A percentile compares a stretch with the other conserved stretches of the same genome.
phyloP scores from a whole-genome alignment of 208 protist genomes.

The Crithidia acanthocephali region DNA sequence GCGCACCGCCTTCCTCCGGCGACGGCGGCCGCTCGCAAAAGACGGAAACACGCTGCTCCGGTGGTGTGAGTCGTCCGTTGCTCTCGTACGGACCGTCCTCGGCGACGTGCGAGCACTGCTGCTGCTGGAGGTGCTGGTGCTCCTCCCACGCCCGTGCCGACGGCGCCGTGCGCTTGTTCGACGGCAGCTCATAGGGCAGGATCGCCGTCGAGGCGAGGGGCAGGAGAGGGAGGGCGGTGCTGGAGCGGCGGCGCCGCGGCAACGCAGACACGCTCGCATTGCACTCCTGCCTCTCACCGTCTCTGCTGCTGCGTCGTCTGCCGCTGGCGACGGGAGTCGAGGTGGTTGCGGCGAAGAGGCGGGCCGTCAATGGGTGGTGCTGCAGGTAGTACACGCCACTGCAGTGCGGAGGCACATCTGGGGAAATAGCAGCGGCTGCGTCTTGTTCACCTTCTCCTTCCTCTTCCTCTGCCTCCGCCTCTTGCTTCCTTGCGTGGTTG shows the following conservation, averaged over 20 bases:
- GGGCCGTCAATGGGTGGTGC: conserved; percentile 42
- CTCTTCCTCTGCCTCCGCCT: not conserved
- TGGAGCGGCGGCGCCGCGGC: not conserved
- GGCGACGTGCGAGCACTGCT: not conserved
- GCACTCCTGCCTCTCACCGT: not conserved
- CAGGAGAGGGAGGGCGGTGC: not conserved
- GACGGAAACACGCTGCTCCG: not conserved
- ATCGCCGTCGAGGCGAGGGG: conserved; percentile 15
- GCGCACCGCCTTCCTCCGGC: not conserved
- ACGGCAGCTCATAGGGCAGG: conserved; percentile 31
- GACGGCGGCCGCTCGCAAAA: conserved; percentile 2
- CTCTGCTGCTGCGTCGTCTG: not conserved
- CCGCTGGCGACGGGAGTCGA: not conserved
- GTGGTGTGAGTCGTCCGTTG: not conserved
- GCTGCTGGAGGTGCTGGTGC: conserved; percentile 21
- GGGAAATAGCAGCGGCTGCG: not conserved
- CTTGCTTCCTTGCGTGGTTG: not conserved
- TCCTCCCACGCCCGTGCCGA: conserved; percentile 33
- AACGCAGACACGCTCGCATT: not conserved
- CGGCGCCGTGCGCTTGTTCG: conserved; percentile 24
- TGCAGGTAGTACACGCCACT: conserved; percentile 49
- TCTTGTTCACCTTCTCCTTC: no score
- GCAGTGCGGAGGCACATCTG: conserved; percentile 12
- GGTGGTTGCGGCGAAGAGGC: conserved; percentile 5
- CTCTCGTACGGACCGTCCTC: not conserved